Evolutionary conservation across 768 basidiomycete species (phyloP), one percentile per base, ranked within the genome.

Genomic region (Macrocybe gigantea): DNA sequence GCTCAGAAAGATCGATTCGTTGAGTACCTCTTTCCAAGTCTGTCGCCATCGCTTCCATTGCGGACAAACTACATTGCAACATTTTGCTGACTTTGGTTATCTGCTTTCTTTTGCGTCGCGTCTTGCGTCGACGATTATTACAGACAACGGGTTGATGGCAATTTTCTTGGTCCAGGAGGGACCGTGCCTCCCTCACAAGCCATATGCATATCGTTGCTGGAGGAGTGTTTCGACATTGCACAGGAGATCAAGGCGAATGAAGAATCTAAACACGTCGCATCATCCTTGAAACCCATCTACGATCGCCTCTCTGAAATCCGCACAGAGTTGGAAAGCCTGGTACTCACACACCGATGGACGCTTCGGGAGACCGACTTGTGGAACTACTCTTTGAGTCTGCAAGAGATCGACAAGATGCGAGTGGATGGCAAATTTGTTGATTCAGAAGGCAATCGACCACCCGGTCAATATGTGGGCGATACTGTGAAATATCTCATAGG

Each of bases 381-480:
- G 77, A 97, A 92, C 66, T 98, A 95, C 66, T 90, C 91, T 14
- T 73, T 93, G 45, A 90, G 90, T 62, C 69, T 99, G 52, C 86
- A 93, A 59, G 94, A 98, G 65, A 94, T 99, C 36, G 96, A 99
- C 67, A 85, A 88, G 66, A 93, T 98, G 93, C 73, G 96, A 15
- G 81, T 97, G 5, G 93, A 98, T 53, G 96, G 96, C 48, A 95
- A 96, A 67, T 99, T 98, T 60, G 85, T 95, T 5, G 94, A 98
- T 60, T 76, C 86, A 0, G 93, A 98, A 36, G 96, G 94, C 2
- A 87, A 92, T 61, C 77, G 86, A 44, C 93, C 95, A 2, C 73
- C 85, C 47, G 95, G 96, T 7, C 96, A 99, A 85, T 96, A 91
- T 63, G 96, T 94, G 54, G 56, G 88, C 68, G 12, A 5, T 38